Evolutionary conservation across 352 stramenopile genomes (phyloP).

Genomic region (Sclerospora graminicola): DNA sequence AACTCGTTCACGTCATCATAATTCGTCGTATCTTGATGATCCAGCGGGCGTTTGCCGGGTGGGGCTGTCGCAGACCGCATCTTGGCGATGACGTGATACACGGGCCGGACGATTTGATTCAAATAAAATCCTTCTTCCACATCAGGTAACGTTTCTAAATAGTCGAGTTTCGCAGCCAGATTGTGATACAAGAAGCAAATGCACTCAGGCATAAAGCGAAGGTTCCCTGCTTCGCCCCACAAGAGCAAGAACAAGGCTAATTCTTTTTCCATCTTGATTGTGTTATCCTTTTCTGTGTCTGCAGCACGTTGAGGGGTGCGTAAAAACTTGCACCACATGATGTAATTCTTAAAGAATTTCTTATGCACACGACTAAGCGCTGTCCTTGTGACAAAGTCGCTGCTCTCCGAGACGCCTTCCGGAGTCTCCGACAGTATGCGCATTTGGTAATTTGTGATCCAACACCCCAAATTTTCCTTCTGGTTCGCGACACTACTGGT

Average conservation of each 20-base stretch:
- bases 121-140: slow-evolving; percentile 54
- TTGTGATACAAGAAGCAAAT: slow-evolving; percentile 84
- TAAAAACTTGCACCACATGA: slow-evolving; percentile 92
- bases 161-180: slow-evolving; percentile 52
- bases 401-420: slow-evolving; percentile 18
- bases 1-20: slow-evolving; percentile 88
- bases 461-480: slow-evolving; percentile 80
- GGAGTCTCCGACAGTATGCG: slow-evolving; percentile 37
- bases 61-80: slow-evolving; percentile 47
- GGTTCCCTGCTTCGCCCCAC: slow-evolving; percentile 77
- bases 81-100: slow-evolving; percentile 68
- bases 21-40: slow-evolving; percentile 80
- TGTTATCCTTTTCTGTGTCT: slow-evolving; percentile 23
- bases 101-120: slow-evolving; percentile 49
- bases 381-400: slow-evolving; percentile 36
- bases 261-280: slow-evolving; percentile 51
- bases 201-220: slow-evolving; percentile 85
- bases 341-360: slow-evolving; percentile 89
- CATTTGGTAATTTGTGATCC: slow-evolving; percentile 79
- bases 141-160: slow-evolving; percentile 42
- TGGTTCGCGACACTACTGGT: slow-evolving; percentile 63
- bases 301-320: slow-evolving; percentile 77
- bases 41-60: slow-evolving; percentile 32
- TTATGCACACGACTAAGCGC: slow-evolving; percentile 50
- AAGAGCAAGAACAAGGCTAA: slow-evolving; percentile 72